Evolutionary conservation across 352 stramenopile species (phyloP).

Genomic region (Phytophthora kernoviae): DNA sequence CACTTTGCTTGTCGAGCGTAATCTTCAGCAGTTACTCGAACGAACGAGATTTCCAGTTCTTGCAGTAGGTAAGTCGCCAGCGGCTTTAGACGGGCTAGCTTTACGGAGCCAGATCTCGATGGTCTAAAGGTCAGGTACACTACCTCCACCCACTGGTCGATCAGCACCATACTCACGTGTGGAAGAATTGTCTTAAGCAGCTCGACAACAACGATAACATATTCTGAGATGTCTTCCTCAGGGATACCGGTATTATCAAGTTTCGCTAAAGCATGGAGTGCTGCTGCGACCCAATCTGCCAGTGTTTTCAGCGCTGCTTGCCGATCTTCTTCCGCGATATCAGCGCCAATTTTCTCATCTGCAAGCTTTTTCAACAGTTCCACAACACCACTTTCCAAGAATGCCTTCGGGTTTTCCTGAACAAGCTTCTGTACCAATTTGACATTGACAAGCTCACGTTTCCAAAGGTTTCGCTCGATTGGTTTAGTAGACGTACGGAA

Average conservation of each 20-base stretch:
- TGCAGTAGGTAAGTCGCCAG: conserved; percentile 40
- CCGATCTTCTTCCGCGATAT: conserved; percentile 60
- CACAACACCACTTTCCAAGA: conserved; percentile 35
- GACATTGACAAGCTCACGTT: conserved; percentile 34
- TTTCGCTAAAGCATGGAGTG: conserved; percentile 52
- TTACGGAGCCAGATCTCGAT: conserved; percentile 27
- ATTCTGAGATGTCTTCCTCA: conserved; percentile 15
- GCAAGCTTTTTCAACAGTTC: conserved; percentile 35
- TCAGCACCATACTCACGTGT: conserved; percentile 60
- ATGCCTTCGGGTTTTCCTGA: conserved; percentile 38
- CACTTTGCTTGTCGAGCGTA: conserved; percentile 81
- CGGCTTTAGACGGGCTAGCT: conserved; percentile 22
- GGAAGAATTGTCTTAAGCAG: conserved; percentile 53
- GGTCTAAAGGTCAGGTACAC: conserved; percentile 53
- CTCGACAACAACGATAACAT: conserved; percentile 31
- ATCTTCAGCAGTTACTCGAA: conserved; percentile 58
- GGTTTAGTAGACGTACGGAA: conserved; percentile 60
- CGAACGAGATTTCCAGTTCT: conserved; percentile 66
- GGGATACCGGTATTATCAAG: conserved; percentile 4
- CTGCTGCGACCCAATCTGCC: conserved; percentile 52
- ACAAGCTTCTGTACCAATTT: conserved; percentile 63
- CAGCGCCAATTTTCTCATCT: conserved; percentile 42
- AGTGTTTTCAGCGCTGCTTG: conserved; percentile 61
- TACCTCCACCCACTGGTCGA: conserved; percentile 63
- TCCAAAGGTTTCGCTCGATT: conserved; percentile 43